Base-by-base conservation (phyloP, 805 yeast species). In the Candida quercuum region DNA sequence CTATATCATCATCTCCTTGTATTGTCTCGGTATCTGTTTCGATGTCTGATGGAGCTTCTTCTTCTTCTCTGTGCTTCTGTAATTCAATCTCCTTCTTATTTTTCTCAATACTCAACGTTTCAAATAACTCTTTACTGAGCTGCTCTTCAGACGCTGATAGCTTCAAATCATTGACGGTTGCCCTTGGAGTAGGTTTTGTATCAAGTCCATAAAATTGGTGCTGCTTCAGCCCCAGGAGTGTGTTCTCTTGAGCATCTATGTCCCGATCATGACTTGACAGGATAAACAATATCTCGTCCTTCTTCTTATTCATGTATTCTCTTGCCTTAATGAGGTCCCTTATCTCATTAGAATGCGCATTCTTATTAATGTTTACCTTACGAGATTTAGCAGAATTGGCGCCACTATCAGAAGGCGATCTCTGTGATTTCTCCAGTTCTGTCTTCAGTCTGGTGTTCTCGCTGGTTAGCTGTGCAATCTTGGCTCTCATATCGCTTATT, bases 401-500 rank as follows among this genome's bases (percentile, higher is more conserved):
- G 45, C 35, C 12, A 32, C 25, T 14, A 30, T 32, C 12, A 41
- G 40, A 16, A 13, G n/a, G 5, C 6, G 6, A 7, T 13, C 29
- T 28, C 28, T 35, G 31, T 19, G 25, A 26, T 27, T 12, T 21
- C 17, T 16, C 15, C 3, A 18, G 9, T 25, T 5, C 16, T 4
- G 14, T 9, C 31, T 41, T 52, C 33, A 67, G 42, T 6, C 60
- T 67, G 26, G 64, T 60, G 46, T 73, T 74, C 44, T 76, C 81
- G 27, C 77, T 71, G 46, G 76, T 80, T 15, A 77, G 57, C 33
- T 63, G 64, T 4, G 76, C 68, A 33, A 77, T 71, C 23, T 61
- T 54, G 21, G 68, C 63, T 55, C 67, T 72, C 80, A 78, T 72
- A 48, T 78, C 83, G 15, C 78, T 75, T 26, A 71, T 63, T 50